These are phyloP conservation scores for Aschersonia sp. DNA, from an alignment of 2,329 filamentous ascomycete species.

Conservation along the genomic window DNA sequence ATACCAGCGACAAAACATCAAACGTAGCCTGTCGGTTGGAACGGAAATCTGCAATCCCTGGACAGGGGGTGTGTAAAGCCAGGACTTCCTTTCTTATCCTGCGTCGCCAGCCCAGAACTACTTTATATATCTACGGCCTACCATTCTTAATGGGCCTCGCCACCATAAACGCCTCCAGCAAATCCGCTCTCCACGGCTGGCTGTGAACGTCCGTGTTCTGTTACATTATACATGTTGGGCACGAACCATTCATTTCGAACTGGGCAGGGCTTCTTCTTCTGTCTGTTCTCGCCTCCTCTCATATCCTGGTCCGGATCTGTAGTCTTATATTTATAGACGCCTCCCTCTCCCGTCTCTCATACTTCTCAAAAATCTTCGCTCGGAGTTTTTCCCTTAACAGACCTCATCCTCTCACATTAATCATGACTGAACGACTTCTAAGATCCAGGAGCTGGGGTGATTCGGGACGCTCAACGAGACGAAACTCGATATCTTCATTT, in stretches of 20 bases:
- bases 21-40: not conserved
- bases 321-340: not conserved
- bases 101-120: not conserved
- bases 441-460: conserved; percentile 2
- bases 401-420: not conserved
- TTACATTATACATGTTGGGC: not conserved
- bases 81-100: not conserved
- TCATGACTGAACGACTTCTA: not conserved
- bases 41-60: not conserved
- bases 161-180: not conserved
- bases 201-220: not conserved
- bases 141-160: conserved; percentile 1
- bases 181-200: conserved; percentile 1
- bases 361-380: not conserved
- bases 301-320: not conserved
- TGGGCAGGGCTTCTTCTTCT: not conserved
- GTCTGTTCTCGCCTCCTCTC: not conserved
- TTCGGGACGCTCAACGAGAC: conserved; percentile 1
- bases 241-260: not conserved
- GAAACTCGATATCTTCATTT: conserved; percentile 1
- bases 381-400: not conserved
- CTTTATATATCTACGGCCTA: not conserved
- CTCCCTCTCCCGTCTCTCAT: not conserved
- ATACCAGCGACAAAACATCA: not conserved
- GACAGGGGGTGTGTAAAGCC: not conserved